A percentile compares a stretch with the other conserved stretches of the same genome.
These are phyloP conservation scores for Hericium rajendrae DNA, from an alignment of 768 basidiomycete genomes.

Conservation along the genomic window DNA sequence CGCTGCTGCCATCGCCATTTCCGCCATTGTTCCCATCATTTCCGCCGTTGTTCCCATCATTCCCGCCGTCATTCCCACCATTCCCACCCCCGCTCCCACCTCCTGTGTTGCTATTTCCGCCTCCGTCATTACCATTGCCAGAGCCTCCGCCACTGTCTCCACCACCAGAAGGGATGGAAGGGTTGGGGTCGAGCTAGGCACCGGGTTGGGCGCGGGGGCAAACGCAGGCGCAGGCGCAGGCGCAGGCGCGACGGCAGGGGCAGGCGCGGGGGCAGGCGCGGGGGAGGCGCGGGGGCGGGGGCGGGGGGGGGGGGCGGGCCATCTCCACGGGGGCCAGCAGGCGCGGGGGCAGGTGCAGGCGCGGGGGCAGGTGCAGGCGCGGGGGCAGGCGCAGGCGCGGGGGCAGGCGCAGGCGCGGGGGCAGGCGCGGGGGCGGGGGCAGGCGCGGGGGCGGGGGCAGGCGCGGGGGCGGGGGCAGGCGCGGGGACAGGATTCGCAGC, in stretches of 20 bases:
- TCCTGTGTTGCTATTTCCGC: background rate
- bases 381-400: too few relatives aligned
- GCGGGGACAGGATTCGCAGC: slow-evolving; percentile 3
- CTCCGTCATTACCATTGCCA: background rate
- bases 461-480: background rate
- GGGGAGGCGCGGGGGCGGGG: too few relatives aligned
- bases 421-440: too few relatives aligned
- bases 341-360: background rate
- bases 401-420: too few relatives aligned
- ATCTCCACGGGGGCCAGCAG: too few relatives aligned
- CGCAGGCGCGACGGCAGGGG: background rate
- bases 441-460: too few relatives aligned
- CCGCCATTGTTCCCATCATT: background rate
- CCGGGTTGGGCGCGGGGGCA: too few relatives aligned
- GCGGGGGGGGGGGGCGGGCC: too few relatives aligned
- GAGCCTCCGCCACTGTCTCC: background rate
- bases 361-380: too few relatives aligned
- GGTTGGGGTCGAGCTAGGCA: background rate
- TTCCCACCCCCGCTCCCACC: background rate
- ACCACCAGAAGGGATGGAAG: background rate
- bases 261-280: too few relatives aligned
- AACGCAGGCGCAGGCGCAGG: too few relatives aligned
- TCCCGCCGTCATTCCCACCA: background rate
- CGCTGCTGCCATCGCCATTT: background rate
- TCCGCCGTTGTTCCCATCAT: background rate